Percentiles rank a stretch among this genome's conserved stretches.
phyloP scores from a whole-genome alignment of 225 moss, liverwort and hornwort species.

The Sphagnum contortum region DNA sequence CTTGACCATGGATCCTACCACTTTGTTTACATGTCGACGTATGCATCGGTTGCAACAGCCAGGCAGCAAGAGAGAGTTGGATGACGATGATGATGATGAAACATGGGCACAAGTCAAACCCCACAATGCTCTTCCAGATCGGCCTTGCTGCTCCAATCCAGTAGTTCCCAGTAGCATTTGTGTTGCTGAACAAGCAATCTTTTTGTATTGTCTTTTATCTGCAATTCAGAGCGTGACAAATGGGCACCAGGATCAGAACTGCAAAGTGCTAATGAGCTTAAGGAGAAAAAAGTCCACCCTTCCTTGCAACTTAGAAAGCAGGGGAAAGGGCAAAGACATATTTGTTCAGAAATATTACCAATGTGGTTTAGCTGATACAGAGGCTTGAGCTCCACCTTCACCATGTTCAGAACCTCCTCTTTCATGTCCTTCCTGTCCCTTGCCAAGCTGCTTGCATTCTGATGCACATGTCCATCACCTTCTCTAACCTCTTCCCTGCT shows the following conservation, averaged over 20 bases:
- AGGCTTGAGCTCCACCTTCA: conserved; percentile 64
- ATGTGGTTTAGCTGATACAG: conserved; percentile 68
- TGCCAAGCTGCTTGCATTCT: conserved; percentile 15
- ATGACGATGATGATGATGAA: conserved; percentile 14
- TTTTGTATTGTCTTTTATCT: conserved; percentile 44
- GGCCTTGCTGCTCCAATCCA: conserved; percentile 26
- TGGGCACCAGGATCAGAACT: no score
- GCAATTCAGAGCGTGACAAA: conserved; percentile 3
- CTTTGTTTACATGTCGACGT: conserved; percentile 34
- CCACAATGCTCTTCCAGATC: conserved; percentile 32
- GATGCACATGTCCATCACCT: neutral
- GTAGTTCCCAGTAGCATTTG: conserved; percentile 29
- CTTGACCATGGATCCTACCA: conserved; percentile 29
- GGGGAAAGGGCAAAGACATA: neutral
- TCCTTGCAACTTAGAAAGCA: neutral
- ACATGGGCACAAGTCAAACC: conserved; percentile 30
- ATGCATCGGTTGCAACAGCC: conserved; percentile 39
- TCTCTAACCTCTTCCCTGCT: conserved; percentile 7
- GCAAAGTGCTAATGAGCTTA: no score
- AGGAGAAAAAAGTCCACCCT: neutral
- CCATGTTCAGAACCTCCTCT: conserved; percentile 56
- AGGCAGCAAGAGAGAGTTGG: conserved; percentile 21
- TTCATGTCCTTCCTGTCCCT: conserved; percentile 56
- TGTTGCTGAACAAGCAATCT: conserved; percentile 42
- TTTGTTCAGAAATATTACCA: conserved; percentile 23